Evolutionary conservation across 108 stramenopile species (phyloP).

Genomic region (Skeletonema tropicum): DNA sequence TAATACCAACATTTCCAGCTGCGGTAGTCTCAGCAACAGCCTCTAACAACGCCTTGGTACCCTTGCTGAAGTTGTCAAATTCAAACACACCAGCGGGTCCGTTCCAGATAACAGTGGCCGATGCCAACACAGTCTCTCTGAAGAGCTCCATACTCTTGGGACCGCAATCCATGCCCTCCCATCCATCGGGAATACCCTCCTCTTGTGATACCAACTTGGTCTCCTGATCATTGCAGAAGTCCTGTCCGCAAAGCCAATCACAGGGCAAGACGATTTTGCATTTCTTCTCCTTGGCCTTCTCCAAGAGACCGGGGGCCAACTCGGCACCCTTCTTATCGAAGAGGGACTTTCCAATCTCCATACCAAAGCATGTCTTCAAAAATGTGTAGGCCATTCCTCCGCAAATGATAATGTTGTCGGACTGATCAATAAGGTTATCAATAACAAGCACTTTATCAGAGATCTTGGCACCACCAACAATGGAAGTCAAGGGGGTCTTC

Average conservation of each 20-base stretch:
- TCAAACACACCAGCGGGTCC: slow-evolving; percentile 90
- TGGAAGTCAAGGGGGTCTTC: slow-evolving; percentile 33
- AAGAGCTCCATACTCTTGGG: slow-evolving; percentile 59
- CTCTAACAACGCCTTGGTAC: slow-evolving; percentile 32
- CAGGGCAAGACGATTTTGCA: slow-evolving; percentile 63
- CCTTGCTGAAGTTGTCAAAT: slow-evolving; percentile 37
- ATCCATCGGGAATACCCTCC: slow-evolving; percentile 76
- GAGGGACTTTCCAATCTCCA: slow-evolving; percentile 59
- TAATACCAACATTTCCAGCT: slow-evolving; percentile 82
- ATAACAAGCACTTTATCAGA: slow-evolving; percentile 86
- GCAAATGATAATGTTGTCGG: slow-evolving; percentile 82
- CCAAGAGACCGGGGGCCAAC: slow-evolving; percentile 59
- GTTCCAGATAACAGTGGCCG: slow-evolving; percentile 86
- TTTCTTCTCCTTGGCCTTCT: slow-evolving; percentile 48
- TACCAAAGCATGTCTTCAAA: slow-evolving; percentile 30
- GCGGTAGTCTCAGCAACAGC: slow-evolving; percentile 36
- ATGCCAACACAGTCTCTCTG: slow-evolving; percentile 43
- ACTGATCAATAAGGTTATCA: slow-evolving; percentile 77
- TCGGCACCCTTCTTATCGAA: slow-evolving; percentile 58
- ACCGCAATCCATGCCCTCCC: slow-evolving; percentile 88
- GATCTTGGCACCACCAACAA: slow-evolving; percentile 82
- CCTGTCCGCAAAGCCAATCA: slow-evolving; percentile 68
- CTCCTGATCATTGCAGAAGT: slow-evolving; percentile 57
- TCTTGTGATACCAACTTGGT: slow-evolving; percentile 49
- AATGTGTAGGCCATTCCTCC: slow-evolving; percentile 88